A percentile compares a stretch with the other conserved stretches of the same genome.
Evolutionary conservation across 2,329 filamentous ascomycete genomes (phyloP).

Genomic region (Zasmidium angulare): DNA sequence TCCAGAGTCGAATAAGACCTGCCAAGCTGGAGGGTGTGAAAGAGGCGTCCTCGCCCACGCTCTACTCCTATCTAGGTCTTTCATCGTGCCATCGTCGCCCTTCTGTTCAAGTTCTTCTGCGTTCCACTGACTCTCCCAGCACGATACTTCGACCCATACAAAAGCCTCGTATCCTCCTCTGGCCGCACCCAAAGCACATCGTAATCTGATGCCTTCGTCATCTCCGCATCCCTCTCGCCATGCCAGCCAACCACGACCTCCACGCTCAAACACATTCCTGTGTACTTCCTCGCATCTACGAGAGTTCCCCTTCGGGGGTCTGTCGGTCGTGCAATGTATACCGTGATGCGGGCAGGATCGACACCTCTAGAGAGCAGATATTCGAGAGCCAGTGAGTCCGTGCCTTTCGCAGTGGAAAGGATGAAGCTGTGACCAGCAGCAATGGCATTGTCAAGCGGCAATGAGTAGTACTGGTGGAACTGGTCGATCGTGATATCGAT

Average conservation of each 20-base stretch:
- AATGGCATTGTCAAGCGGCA: constrained; percentile 6
- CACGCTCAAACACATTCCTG: background rate
- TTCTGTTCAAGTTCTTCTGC: constrained; percentile 15
- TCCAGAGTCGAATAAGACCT: too few relatives aligned
- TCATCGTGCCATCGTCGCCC: background rate
- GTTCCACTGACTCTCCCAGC: constrained; percentile 13
- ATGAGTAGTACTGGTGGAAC: constrained; percentile 11
- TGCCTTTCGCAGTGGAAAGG: constrained; percentile 12
- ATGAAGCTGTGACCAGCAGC: constrained; percentile 6
- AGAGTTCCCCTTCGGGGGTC: background rate
- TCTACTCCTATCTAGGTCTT: too few relatives aligned
- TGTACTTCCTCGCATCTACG: background rate
- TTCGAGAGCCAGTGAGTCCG: constrained; percentile 14
- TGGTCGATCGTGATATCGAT: constrained; percentile 10
- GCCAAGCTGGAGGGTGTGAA: too few relatives aligned
- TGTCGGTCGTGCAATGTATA: constrained; percentile 12
- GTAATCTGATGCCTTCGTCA: constrained; percentile 15
- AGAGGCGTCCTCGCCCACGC: too few relatives aligned
- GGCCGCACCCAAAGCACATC: constrained; percentile 15
- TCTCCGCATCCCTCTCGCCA: constrained; percentile 11
- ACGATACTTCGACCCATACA: constrained; percentile 13
- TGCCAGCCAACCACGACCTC: background rate
- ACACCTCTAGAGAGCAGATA: constrained; percentile 7
- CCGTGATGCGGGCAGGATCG: background rate
- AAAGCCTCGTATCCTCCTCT: constrained; percentile 7